Percentiles rank a stretch among this genome's conserved stretches.
Evolutionary conservation across 2,329 filamentous ascomycete genomes (phyloP).

Genomic region (Coniosporium tulheliwenetii): DNA sequence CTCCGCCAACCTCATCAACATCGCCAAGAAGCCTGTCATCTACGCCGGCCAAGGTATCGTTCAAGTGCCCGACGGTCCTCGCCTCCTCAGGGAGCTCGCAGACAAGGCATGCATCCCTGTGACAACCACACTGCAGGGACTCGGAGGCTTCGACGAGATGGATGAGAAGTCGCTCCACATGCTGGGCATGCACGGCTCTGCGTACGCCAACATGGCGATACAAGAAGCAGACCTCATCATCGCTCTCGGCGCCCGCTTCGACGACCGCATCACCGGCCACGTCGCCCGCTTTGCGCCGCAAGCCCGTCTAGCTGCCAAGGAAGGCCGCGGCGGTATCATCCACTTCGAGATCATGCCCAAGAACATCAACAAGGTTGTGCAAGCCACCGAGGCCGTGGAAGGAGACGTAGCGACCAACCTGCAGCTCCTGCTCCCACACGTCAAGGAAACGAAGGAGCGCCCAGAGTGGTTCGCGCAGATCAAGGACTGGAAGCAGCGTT

Average conservation of each 20-base stretch:
- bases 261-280: slow-evolving; percentile 80
- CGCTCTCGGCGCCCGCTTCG: slow-evolving; percentile 83
- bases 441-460: slow-evolving; percentile 50
- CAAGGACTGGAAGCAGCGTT: slow-evolving; percentile 76
- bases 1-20: slow-evolving; percentile 70
- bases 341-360: slow-evolving; percentile 99
- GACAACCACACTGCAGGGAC: slow-evolving; percentile 85
- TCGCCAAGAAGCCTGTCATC: slow-evolving; percentile 84
- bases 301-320: slow-evolving; percentile 68
- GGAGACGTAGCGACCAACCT: slow-evolving; percentile 80
- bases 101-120: slow-evolving; percentile 88
- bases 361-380: slow-evolving; percentile 99
- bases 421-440: slow-evolving; percentile 53
- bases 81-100: slow-evolving; percentile 68
- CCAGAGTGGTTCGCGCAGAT: slow-evolving; percentile 85
- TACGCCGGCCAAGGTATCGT: slow-evolving; percentile 89
- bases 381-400: slow-evolving; percentile 89
- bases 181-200: slow-evolving; percentile 96
- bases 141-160: slow-evolving; percentile 84
- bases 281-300: slow-evolving; percentile 78
- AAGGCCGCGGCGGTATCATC: slow-evolving; percentile 82
- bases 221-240: slow-evolving; percentile 94
- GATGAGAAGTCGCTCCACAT: slow-evolving; percentile 93
- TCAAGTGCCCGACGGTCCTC: slow-evolving; percentile 60
- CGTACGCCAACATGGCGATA: slow-evolving; percentile 96